Base-by-base conservation (phyloP, 352 stramenopile species). In the Globisporangium nagaii region DNA sequence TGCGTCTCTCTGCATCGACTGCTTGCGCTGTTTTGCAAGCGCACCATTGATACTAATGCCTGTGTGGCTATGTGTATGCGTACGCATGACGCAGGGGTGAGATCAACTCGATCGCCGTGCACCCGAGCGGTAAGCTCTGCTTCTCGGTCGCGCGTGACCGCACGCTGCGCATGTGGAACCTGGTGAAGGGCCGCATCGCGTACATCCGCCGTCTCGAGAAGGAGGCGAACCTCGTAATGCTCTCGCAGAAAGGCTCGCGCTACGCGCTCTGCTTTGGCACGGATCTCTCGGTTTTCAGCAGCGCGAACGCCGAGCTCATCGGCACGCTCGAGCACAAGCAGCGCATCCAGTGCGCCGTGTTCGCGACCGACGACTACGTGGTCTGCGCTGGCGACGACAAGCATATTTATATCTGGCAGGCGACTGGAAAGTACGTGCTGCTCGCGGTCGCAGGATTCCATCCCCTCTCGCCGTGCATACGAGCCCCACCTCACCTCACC, bases 101-200 rank as follows among this genome's bases (percentile, higher is more conserved):
- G 37, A 82, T 96, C 31, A 91, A 81, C 32, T 85, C 81, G 8
- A 84, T 96, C 36, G 85, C 82, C 19, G 77, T 95, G 56, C 87
- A 96, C 36, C 87, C 87, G n/a, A 94, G 79, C 41, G 86, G 86
- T 35, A 93, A 94, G 56, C 40, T 96, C 42, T 90, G 83, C 43
- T 88, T 96, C 32, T 95, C 86, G 1, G 80, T 94, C 3, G 81
- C 84, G 6, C 73, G 73, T 9, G 87, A 96, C 40, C 72, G 78
- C 43, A 96, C 85, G 42, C 62, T 96, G 60, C 82, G 85, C 35
- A 90, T 96, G 79, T 96, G 87, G 87, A 95, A 96, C 66, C 60
- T 96, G 2, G 80, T 96, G 27, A 94, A 94, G 44, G 87, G 87
- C 20, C 83, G 86, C 40, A 90, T 88, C n/a, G 82, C 82, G 11